These are phyloP conservation scores for Apiospora marii DNA, from an alignment of 2,329 filamentous ascomycete species.

Conservation along the genomic window DNA sequence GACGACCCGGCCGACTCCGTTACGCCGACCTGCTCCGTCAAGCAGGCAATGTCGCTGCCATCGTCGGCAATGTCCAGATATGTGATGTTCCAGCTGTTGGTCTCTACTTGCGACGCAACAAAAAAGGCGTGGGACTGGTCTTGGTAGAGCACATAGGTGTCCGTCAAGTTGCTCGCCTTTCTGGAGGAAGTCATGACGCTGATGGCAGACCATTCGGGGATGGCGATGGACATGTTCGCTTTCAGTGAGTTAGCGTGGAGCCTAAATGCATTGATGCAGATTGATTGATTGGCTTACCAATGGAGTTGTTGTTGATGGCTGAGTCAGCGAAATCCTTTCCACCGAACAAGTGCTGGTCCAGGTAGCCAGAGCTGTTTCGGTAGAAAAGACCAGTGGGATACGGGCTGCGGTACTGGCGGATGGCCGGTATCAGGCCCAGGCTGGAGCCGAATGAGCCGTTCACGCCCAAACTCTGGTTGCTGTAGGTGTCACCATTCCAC, in stretches of 20 bases:
- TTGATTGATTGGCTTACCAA: neutral
- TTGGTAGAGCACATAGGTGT: conserved; percentile 37
- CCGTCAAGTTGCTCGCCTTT: conserved; percentile 28
- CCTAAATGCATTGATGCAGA: neutral
- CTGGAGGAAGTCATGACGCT: conserved; percentile 33
- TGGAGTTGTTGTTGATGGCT: neutral
- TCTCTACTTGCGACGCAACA: conserved; percentile 31
- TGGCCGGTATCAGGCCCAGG: conserved; percentile 10
- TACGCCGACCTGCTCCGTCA: conserved; percentile 30
- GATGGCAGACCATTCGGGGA: conserved; percentile 33
- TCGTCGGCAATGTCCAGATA: conserved; percentile 31
- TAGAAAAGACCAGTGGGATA: conserved; percentile 23
- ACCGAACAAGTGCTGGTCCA: conserved; percentile 22
- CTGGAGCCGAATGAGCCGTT: conserved; percentile 19
- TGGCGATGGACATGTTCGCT: conserved; percentile 13
- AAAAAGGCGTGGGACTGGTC: conserved; percentile 33
- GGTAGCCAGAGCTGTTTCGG: conserved; percentile 18
- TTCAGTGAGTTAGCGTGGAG: neutral
- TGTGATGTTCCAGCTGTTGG: conserved; percentile 31
- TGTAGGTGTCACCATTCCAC: conserved; percentile 26
- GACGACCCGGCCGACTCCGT: conserved; percentile 2
- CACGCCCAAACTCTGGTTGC: conserved; percentile 29
- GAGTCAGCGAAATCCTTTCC: conserved; percentile 7
- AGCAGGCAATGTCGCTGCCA: conserved; percentile 33
- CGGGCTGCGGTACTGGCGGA: conserved; percentile 10